Conservation (phyloP, 768 basidiomycete genomes). For the Filobasidium floriforme region DNA sequence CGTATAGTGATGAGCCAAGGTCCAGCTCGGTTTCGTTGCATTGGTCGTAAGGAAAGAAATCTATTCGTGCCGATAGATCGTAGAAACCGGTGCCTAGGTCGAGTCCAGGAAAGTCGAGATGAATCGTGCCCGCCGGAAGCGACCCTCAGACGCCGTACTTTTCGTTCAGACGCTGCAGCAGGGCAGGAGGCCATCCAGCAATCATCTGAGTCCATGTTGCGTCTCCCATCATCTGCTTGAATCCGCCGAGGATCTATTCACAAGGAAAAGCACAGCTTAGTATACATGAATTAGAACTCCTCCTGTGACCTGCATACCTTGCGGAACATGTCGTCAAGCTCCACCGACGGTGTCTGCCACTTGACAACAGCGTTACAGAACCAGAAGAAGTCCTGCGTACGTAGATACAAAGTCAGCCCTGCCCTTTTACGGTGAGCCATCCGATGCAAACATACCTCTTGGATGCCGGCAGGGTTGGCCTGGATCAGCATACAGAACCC, state of each 20-base stretch:
- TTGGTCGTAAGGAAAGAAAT: background rate
- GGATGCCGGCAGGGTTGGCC: constrained; percentile 84
- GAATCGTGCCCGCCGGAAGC: background rate
- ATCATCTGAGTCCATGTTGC: constrained; percentile 79
- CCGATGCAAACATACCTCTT: constrained; percentile 49
- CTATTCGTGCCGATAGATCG: background rate
- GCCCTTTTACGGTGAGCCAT: background rate
- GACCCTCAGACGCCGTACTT: constrained; percentile 68
- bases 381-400: constrained; percentile 73
- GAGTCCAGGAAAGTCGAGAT: background rate
- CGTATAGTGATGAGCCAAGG: background rate
- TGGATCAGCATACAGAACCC: constrained; percentile 94
- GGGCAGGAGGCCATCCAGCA: constrained; percentile 71
- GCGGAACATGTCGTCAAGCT: constrained; percentile 90
- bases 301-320: constrained; percentile 45
- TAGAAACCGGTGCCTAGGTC: background rate
- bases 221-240: constrained; percentile 73
- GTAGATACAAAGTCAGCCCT: background rate
- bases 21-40: background rate
- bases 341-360: constrained; percentile 85
- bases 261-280: background rate
- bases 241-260: constrained; percentile 66
- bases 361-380: constrained; percentile 97
- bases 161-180: constrained; percentile 74
- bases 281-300: background rate